Evolutionary conservation across 2,329 filamentous ascomycete genomes (phyloP), one percentile per base, ranked within the genome.

Genomic region (Aspergillus cejpii): DNA sequence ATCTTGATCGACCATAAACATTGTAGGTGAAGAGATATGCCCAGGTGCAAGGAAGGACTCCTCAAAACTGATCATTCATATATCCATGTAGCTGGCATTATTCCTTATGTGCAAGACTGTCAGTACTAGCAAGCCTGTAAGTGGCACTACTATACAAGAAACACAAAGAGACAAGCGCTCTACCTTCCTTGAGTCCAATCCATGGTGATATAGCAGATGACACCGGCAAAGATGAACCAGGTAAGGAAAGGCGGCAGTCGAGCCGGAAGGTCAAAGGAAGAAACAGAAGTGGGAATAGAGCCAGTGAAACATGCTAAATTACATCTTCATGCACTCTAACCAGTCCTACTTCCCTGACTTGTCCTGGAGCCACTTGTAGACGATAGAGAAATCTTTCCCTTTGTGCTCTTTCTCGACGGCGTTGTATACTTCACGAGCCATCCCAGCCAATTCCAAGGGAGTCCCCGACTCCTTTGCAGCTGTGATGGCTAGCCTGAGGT

Each of bases 381-480:
- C 80, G 6, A 91, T 84, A 0, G 84, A 89, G 65, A 92, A 92
- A 62, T 92, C 87, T 47, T 83, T 78, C 1, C 84, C 84, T 51
- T 78, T 77, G 43, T 86, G 78, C 39, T 74, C 71, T 53, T 75
- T 67, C 61, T 83, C 81, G 0, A 83, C 81, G 21, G 72, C 70
- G 51, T 81, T 79, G 57, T 92, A 92, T 5, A 91, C 78, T 38
- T 77, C 72, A 28, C 71, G 74, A 1, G 84, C 85, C 54, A 72
- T 73, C 7, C 76, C 73, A 0, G 78, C 85, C 31, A 91, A 68
- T 54, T 78, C 80, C 43, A 90, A 73, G 50, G 71, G 76, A 2
- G 84, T 84, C 1, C 77, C 78, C 0, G 80, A 81, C 65, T 87
- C 81, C 39, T 75, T 64, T 0, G 85, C 85, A 12, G 85, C 86